A percentile compares a stretch with the other conserved stretches of the same genome.
Evolutionary conservation across 768 basidiomycete species (phyloP).

Genomic region (Mycena kentingensis): DNA sequence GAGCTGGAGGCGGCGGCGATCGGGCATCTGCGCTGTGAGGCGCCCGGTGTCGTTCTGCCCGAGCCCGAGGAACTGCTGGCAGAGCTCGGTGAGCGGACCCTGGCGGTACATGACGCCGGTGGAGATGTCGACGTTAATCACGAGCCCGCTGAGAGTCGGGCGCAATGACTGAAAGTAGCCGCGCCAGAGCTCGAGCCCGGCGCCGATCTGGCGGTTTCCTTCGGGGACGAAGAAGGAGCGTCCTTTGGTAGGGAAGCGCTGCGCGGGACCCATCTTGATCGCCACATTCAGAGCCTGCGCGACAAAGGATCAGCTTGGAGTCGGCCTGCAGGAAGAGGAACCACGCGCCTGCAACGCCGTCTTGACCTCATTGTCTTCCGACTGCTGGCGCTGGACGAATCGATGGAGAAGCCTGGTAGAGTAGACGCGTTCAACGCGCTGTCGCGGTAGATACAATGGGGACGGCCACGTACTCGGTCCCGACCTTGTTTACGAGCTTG

Average conservation of each 20-base stretch:
- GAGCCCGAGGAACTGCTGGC: conserved; percentile 49
- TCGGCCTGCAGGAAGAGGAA: not conserved
- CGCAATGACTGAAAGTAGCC: conserved; percentile 81
- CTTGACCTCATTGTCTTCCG: conserved; percentile 61
- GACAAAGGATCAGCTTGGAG: not conserved
- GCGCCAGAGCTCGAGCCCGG: conserved; percentile 72
- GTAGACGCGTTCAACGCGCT: not conserved
- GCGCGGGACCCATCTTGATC: conserved; percentile 71
- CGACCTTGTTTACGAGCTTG: conserved; percentile 9
- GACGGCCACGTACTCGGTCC: conserved; percentile 36
- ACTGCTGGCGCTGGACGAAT: conserved; percentile 54
- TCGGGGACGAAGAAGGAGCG: conserved; percentile 71
- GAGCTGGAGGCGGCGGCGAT: conserved; percentile 56
- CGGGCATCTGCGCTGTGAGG: conserved; percentile 48
- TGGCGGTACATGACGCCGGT: conserved; percentile 73
- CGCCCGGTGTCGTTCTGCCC: conserved; percentile 38
- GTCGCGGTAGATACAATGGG: not conserved
- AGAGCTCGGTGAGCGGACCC: conserved; percentile 55
- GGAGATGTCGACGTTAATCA: conserved; percentile 71
- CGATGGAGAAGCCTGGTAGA: conserved; percentile 36
- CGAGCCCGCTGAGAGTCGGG: conserved; percentile 59
- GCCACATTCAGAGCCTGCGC: conserved; percentile 71
- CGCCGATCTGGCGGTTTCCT: conserved; percentile 55
- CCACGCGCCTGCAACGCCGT: conserved; percentile 63
- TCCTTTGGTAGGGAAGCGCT: conserved; percentile 69